A percentile compares a stretch with the other conserved stretches of the same genome.
phyloP scores from a whole-genome alignment of 2,329 filamentous ascomycete species.

The Ophiosphaerella narmari region DNA sequence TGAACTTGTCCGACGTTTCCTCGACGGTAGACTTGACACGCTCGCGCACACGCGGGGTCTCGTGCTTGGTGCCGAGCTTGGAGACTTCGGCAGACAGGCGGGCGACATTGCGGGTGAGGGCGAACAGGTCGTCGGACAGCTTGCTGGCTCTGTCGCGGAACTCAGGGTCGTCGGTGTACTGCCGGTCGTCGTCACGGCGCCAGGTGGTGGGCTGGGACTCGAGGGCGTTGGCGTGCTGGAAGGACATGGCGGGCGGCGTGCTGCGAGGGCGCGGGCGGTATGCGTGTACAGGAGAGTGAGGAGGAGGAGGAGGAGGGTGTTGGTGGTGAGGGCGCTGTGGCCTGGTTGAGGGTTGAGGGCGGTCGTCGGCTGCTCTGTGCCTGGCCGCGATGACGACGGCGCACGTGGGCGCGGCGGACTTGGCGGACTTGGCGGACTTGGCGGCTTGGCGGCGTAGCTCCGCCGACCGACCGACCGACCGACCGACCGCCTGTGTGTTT shows the following conservation, averaged over 20 bases:
- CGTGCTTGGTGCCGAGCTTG: slow-evolving; percentile 84
- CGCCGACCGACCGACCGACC: slow-evolving; percentile 13
- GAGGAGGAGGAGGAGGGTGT: slow-evolving; percentile 31
- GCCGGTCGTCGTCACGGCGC: slow-evolving; percentile 70
- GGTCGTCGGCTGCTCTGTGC: slow-evolving; percentile 18
- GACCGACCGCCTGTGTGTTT: slow-evolving; percentile 26
- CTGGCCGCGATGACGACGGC: slow-evolving; percentile 32
- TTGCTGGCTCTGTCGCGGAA: slow-evolving; percentile 83
- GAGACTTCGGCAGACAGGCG: slow-evolving; percentile 82
- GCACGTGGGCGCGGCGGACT: slow-evolving; percentile 19
- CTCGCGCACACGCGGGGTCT: slow-evolving; percentile 89
- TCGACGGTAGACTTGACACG: slow-evolving; percentile 85
- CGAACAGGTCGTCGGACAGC: slow-evolving; percentile 87
- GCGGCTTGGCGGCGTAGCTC: slow-evolving; percentile 2
- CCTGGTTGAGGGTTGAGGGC: no score
- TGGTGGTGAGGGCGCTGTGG: background rate
- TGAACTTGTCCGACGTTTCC: slow-evolving; percentile 84
- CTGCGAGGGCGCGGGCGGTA: no score
- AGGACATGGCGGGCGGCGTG: slow-evolving; percentile 69
- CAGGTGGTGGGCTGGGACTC: slow-evolving; percentile 76
- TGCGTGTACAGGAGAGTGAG: no score
- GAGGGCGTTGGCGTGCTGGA: slow-evolving; percentile 81
- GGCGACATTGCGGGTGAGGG: slow-evolving; percentile 84
- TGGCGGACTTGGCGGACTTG: slow-evolving; percentile 18
- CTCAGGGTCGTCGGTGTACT: slow-evolving; percentile 89